A percentile compares a stretch with the other conserved stretches of the same genome.
Conservation (phyloP, 106 monocot genomes). For the Dactylorhiza incarnata region DNA sequence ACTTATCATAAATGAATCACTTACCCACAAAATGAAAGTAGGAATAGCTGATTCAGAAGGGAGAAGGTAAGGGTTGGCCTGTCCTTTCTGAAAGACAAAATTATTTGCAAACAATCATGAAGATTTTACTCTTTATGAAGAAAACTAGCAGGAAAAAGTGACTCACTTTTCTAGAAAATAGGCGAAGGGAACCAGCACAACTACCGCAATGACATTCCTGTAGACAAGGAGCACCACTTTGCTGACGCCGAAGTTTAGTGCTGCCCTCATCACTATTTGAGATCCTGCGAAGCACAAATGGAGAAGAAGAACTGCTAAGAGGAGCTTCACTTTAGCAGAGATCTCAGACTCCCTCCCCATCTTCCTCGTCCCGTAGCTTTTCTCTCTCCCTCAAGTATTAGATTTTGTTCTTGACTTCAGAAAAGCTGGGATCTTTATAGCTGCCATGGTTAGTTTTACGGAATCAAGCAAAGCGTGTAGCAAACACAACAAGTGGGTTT, state of each 20-base stretch:
- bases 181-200: slow-evolving; percentile 70
- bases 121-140: neutral
- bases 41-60: slow-evolving; percentile 51
- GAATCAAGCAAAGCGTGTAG: too few relatives aligned
- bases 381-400: too few relatives aligned
- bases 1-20: neutral
- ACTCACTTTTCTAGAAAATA: slow-evolving; percentile 74
- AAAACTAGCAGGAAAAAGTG: too few relatives aligned
- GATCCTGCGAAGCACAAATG: slow-evolving; percentile 67
- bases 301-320: slow-evolving; percentile 46
- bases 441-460: too few relatives aligned
- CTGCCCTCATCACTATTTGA: slow-evolving; percentile 70
- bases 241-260: slow-evolving; percentile 62
- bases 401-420: too few relatives aligned
- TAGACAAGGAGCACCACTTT: slow-evolving; percentile 63
- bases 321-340: slow-evolving; percentile 57
- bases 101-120: neutral
- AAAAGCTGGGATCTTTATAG: too few relatives aligned
- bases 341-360: slow-evolving; percentile 11
- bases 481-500: too few relatives aligned
- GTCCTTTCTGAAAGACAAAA: slow-evolving; percentile 37
- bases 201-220: slow-evolving; percentile 61
- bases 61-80: slow-evolving; percentile 62
- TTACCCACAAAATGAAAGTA: slow-evolving; percentile 69
- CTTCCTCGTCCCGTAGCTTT: neutral